These are phyloP conservation scores for Malus hybrid DNA, from an alignment of 331 rosid genomes.

Conservation along the genomic window DNA sequence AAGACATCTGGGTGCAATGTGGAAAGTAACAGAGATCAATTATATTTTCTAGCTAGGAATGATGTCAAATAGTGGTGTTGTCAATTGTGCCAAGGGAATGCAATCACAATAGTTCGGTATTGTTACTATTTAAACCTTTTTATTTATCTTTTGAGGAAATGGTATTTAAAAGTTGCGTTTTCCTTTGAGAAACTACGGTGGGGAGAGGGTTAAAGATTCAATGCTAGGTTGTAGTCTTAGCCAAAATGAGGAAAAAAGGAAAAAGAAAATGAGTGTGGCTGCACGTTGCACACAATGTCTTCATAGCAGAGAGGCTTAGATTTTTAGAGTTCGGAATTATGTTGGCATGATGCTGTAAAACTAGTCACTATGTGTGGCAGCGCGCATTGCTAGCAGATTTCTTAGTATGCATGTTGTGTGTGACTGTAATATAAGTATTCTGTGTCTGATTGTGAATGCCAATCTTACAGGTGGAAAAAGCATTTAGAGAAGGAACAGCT, in stretches of 20 bases:
- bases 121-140: background rate
- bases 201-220: background rate
- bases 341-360: background rate
- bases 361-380: background rate
- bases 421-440: background rate
- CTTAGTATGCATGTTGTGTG: background rate
- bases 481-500: slow-evolving; percentile 98
- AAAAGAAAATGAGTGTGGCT: background rate
- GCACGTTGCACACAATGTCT: background rate
- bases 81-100: background rate
- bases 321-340: background rate
- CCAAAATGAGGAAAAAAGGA: too few species aligned
- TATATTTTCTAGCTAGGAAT: background rate
- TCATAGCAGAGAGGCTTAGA: background rate
- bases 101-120: background rate
- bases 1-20: background rate
- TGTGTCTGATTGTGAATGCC: slow-evolving; percentile 17
- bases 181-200: background rate
- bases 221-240: too few species aligned
- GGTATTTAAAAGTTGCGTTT: background rate
- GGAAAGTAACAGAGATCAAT: background rate
- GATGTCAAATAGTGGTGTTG: background rate
- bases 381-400: background rate
- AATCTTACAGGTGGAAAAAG: slow-evolving; percentile 89
- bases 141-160: background rate